A percentile compares a stretch with the other conserved stretches of the same genome.
Evolutionary conservation across 2,329 filamentous ascomycete genomes (phyloP).

Genomic region (Chaetomium sp.): DNA sequence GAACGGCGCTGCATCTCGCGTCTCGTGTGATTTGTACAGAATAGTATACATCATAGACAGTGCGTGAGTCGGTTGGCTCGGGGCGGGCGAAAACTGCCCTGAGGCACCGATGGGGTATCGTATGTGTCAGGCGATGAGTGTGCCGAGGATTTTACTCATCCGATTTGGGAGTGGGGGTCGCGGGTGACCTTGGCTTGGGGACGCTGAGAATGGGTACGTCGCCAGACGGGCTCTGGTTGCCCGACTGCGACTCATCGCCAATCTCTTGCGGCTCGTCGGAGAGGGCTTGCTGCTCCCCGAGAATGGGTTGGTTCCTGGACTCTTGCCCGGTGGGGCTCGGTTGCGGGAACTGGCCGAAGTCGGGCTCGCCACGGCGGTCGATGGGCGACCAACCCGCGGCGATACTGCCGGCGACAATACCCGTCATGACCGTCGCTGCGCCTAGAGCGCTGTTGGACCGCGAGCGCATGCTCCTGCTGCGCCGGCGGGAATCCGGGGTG

Average conservation of each 20-base stretch:
- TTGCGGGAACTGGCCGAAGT: constrained; percentile 31
- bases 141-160: not conserved
- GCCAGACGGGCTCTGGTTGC: not conserved
- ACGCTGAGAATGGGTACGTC: constrained; percentile 22
- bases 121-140: not conserved
- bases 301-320: constrained; percentile 10
- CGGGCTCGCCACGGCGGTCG: constrained; percentile 41
- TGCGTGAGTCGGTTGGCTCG: not conserved
- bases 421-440: constrained; percentile 74
- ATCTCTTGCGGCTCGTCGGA: constrained; percentile 34
- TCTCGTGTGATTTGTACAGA: no score
- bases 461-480: constrained; percentile 61
- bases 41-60: not conserved
- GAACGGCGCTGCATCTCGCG: no score
- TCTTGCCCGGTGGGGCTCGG: constrained; percentile 22
- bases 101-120: no score
- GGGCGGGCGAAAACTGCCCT: no score
- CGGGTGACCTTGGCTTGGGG: constrained; percentile 20
- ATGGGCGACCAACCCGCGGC: constrained; percentile 71
- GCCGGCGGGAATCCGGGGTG: constrained; percentile 55
- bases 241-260: constrained; percentile 16
- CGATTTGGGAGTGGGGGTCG: not conserved
- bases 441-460: constrained; percentile 65
- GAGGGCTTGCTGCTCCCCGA: constrained; percentile 18
- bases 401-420: constrained; percentile 70